Percentiles rank a stretch among this genome's conserved stretches.
Evolutionary conservation across 108 stramenopile genomes (phyloP).

Genomic region (Nitzschia inconspicua): DNA sequence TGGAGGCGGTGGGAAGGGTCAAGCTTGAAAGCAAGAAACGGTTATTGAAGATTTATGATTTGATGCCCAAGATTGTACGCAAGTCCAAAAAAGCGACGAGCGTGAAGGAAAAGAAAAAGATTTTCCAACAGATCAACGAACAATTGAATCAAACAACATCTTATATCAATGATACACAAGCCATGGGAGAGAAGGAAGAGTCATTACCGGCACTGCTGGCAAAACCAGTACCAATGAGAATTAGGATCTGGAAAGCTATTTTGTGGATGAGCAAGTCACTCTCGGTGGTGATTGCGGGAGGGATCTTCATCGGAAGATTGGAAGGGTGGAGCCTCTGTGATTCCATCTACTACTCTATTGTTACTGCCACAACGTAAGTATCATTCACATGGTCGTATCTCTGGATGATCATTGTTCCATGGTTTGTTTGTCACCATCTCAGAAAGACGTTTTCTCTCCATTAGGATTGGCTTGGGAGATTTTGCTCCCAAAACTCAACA

Average conservation of each 20-base stretch:
- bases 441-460: slow-evolving; percentile 8
- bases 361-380: slow-evolving; percentile 26
- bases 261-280: slow-evolving; percentile 4
- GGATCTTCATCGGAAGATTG: slow-evolving; percentile 22
- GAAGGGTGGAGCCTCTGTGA: slow-evolving; percentile 39
- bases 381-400: slow-evolving; percentile 1
- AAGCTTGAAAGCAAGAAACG: slow-evolving; percentile 11
- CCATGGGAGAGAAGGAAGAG: neutral
- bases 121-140: neutral
- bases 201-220: neutral
- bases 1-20: slow-evolving; percentile 22
- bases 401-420: slow-evolving; percentile 3
- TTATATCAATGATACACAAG: neutral
- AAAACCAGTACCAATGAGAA: neutral
- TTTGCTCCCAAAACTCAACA: slow-evolving; percentile 28
- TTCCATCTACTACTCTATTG: slow-evolving; percentile 38
- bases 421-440: slow-evolving; percentile 1
- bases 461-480: slow-evolving; percentile 65
- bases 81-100: neutral
- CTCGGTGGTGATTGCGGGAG: slow-evolving; percentile 14
- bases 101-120: neutral
- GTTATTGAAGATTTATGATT: slow-evolving; percentile 15
- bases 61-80: slow-evolving; percentile 3
- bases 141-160: slow-evolving; percentile 1
- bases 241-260: too few species aligned